Conservation (phyloP, 116 monocot genomes). For the Phalaenopsis hybrid region DNA sequence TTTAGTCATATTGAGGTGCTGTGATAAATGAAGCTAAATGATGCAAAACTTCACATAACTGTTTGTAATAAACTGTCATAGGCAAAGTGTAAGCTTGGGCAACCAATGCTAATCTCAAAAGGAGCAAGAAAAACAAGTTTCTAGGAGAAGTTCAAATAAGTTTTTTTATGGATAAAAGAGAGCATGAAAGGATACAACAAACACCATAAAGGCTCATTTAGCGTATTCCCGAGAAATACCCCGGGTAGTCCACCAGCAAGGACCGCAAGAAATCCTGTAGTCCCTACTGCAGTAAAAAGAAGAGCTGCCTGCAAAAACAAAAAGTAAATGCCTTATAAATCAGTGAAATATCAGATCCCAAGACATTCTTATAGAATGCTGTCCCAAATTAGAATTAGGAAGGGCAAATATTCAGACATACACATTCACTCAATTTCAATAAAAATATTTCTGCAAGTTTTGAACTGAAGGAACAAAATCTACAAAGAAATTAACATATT, state of each 20-base stretch:
- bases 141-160: neutral
- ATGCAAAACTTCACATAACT: neutral
- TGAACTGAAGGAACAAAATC: neutral
- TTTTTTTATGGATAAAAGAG: too few relatives aligned
- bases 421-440: neutral
- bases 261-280: conserved; percentile 84
- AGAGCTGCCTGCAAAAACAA: conserved; percentile 76
- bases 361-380: neutral
- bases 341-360: neutral
- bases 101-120: neutral
- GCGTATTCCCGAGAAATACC: conserved; percentile 28
- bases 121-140: neutral
- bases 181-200: neutral
- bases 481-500: neutral
- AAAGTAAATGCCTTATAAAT: neutral
- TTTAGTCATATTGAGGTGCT: too few relatives aligned
- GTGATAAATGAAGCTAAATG: neutral
- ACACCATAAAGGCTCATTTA: neutral
- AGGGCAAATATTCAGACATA: neutral
- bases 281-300: conserved; percentile 89
- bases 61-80: neutral
- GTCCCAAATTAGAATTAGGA: neutral
- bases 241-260: conserved; percentile 91
- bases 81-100: too few relatives aligned
- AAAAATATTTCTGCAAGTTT: neutral